Base-by-base conservation (phyloP, 768 basidiomycete species). In the Roridomyces roridus region DNA sequence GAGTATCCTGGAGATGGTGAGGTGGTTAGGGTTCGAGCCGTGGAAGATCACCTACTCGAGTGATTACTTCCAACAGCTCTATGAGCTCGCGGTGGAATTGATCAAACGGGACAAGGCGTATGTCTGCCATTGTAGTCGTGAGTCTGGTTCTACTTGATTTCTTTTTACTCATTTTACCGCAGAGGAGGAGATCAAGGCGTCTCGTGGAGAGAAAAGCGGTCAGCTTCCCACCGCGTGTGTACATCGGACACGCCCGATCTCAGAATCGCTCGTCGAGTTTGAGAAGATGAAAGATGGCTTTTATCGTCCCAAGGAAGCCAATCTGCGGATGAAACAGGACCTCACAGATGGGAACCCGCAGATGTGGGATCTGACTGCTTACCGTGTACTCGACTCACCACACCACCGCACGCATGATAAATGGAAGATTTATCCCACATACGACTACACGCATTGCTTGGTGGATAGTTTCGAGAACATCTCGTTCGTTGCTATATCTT, bases 1-100 rank as follows among this genome's bases (percentile, higher is more conserved):
- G 70, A 96, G 92, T 57, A 98, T 98, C 53, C 76, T 98, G 68
- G 96, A 98, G 75, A 93, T 89, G 66, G 84, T 98, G 31, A 83
- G 96, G 61, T 99, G 97, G 97, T 81, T 99, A 18, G 97, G 97
- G 1, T 99, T 86, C 67, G 96, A 98, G 70, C 97, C 97, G 4
- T 98, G 92, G 92, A 93, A 93, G 74, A 95, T 99, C 79, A 98
- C 97, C 5, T 98, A 98, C 74, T 98, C 96, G 44, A 97, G 94
- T 68, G 96, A 98, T 73, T 92, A 99, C 74, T 99, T 99, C 70
- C 83, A 89, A 51, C 77, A 87, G 67, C 77, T 99, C 21, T 91
- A 94, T 65, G 88, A 88, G 6, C 81, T 98, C 26, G 97, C 96
- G 1, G 81, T 92, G 17, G 89, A 96, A 67, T 76, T 98, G 46